Conservation (phyloP, 768 basidiomycete species). For the Amanita subjunquillea region DNA sequence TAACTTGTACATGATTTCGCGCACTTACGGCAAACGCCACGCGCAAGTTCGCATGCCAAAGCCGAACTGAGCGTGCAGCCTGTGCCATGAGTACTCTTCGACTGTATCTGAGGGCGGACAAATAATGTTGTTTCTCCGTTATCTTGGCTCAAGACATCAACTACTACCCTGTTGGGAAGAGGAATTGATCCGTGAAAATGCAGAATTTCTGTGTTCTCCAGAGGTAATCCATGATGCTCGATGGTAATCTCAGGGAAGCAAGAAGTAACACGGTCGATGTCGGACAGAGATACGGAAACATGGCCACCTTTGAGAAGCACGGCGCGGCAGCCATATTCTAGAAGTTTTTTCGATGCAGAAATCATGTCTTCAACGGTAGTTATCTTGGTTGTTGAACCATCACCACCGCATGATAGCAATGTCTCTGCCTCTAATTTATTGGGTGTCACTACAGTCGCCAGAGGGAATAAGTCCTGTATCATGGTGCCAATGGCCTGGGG, state of each 20-base stretch:
- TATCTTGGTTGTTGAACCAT: slow-evolving; percentile 21
- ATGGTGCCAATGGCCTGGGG: slow-evolving; percentile 54
- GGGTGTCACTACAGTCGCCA: slow-evolving; percentile 69
- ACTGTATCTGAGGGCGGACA: slow-evolving; percentile 49
- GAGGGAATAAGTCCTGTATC: slow-evolving; percentile 55
- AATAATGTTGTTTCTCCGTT: slow-evolving; percentile 35
- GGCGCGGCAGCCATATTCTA: slow-evolving; percentile 36
- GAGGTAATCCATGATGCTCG: slow-evolving; percentile 33
- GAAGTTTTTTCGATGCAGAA: slow-evolving; percentile 37
- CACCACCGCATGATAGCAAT: slow-evolving; percentile 33
- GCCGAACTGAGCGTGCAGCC: slow-evolving; percentile 89
- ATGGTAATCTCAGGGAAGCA: slow-evolving; percentile 22
- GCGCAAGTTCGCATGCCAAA: slow-evolving; percentile 56
- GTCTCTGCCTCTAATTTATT: slow-evolving; percentile 76
- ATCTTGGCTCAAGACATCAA: slow-evolving; percentile 48
- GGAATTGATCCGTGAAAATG: slow-evolving; percentile 16
- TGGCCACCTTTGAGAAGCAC: slow-evolving; percentile 88
- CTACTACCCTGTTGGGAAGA: slow-evolving; percentile 30
- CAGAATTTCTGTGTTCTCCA: slow-evolving; percentile 58
- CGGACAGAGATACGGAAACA: slow-evolving; percentile 31
- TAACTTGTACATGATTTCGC: background rate
- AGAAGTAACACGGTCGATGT: slow-evolving; percentile 26
- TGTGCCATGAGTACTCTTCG: slow-evolving; percentile 80
- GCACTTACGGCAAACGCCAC: slow-evolving; percentile 30
- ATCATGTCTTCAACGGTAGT: slow-evolving; percentile 50